A percentile compares a stretch with the other conserved stretches of the same genome.
phyloP scores from a whole-genome alignment of 495 filamentous ascomycete species.

The Aspergillus hancockii region DNA sequence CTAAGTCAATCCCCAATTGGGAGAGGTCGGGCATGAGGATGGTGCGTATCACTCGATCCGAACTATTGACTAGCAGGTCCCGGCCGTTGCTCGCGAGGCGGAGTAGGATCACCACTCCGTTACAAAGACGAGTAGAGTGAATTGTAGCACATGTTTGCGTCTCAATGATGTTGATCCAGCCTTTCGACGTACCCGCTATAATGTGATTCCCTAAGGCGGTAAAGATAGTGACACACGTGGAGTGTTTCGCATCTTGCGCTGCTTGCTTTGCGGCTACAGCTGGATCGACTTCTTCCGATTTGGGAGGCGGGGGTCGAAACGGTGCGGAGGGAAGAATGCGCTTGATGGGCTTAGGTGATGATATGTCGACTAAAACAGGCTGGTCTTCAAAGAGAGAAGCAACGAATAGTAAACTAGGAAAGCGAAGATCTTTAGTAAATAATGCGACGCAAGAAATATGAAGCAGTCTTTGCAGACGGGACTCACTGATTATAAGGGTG shows the following conservation, averaged over 20 bases:
- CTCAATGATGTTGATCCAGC: slow-evolving; percentile 92
- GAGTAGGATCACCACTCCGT: slow-evolving; percentile 84
- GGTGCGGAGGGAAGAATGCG: slow-evolving; percentile 79
- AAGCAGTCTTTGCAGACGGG: background rate
- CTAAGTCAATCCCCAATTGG: slow-evolving; percentile 46
- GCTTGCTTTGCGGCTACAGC: slow-evolving; percentile 77
- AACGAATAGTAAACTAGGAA: slow-evolving; percentile 70
- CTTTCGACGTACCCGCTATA: slow-evolving; percentile 87
- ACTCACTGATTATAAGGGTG: slow-evolving; percentile 88
- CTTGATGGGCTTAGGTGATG: slow-evolving; percentile 63
- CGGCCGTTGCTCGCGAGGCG: slow-evolving; percentile 80
- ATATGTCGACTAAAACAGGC: slow-evolving; percentile 82
- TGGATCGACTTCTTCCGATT: slow-evolving; percentile 62
- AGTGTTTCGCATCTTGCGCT: slow-evolving; percentile 88
- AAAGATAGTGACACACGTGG: slow-evolving; percentile 89
- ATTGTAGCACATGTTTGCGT: slow-evolving; percentile 74
- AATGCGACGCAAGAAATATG: background rate
- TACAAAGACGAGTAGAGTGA: slow-evolving; percentile 82
- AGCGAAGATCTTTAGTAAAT: slow-evolving; percentile 10
- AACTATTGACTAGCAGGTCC: slow-evolving; percentile 84
- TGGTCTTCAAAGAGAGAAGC: slow-evolving; percentile 92
- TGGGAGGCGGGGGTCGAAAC: slow-evolving; percentile 57
- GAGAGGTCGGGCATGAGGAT: slow-evolving; percentile 71
- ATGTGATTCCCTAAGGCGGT: slow-evolving; percentile 82
- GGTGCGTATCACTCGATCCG: slow-evolving; percentile 89